phyloP scores from a whole-genome alignment of 139 green algal genomes.

The Spirogloea muscicola region DNA sequence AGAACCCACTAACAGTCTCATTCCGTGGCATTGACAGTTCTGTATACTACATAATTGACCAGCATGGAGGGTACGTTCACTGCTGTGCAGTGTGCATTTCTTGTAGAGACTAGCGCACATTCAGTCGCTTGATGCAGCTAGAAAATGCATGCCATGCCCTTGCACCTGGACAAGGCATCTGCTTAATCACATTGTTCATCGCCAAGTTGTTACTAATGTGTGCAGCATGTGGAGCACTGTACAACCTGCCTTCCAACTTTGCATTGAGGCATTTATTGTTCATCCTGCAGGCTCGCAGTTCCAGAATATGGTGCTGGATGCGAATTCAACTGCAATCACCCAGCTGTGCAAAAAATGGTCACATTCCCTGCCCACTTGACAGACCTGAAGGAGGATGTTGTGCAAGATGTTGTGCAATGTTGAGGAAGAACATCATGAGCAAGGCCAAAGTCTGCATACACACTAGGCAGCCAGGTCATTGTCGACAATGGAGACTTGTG shows the following conservation, averaged over 20 bases:
- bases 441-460: background rate
- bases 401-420: background rate
- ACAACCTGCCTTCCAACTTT: background rate
- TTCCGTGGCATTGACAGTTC: slow-evolving; percentile 59
- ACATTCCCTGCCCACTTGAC: background rate
- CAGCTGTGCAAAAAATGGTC: slow-evolving; percentile 75
- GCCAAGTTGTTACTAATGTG: background rate
- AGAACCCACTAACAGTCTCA: slow-evolving; percentile 72
- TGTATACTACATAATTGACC: background rate
- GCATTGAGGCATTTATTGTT: background rate
- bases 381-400: background rate
- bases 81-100: background rate
- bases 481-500: background rate
- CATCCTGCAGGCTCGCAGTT: background rate
- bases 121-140: background rate
- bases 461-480: background rate
- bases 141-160: background rate
- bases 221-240: background rate
- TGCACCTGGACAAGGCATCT: background rate
- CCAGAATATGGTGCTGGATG: slow-evolving; percentile 67
- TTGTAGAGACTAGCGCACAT: background rate
- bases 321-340: slow-evolving; percentile 98
- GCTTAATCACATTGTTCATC: background rate
- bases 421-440: background rate
- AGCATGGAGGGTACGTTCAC: background rate